Evolutionary conservation across 805 yeast species (phyloP), one percentile per base, ranked within the genome.

Genomic region (Zygoascus tannicola): DNA sequence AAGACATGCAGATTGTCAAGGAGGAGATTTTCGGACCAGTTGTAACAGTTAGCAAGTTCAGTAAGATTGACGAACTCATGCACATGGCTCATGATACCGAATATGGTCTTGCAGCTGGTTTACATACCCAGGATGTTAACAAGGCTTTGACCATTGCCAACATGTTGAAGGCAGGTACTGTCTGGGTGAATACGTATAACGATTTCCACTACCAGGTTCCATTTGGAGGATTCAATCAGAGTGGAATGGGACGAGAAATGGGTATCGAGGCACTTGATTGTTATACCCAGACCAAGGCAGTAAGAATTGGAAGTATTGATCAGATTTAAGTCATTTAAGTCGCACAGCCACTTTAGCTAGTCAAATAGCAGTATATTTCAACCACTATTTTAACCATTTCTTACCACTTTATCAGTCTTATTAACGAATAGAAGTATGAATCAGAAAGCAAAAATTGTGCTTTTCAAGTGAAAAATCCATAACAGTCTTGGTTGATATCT

Each of bases 11-110:
- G 49, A 75, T 85, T 42, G 84, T 80, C 47, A 71, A 73, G 53
- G 95, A 85, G 61, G 95, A 85, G 65, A 84, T 85, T 49, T 85
- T 85, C 62, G 95, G 95, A 14, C 95, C 95, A 7, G 95, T 85
- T 20, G 85, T 81, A 22, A 71, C 79, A n/a, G 68, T 81, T 38
- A 73, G 80, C 48, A 76, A 74, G 62, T 85, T 85, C 65, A 59
- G 67, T 32, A 66, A 77, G 28, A 79, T 76, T 50, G 81, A 76
- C 42, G 90, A 85, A 45, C 94, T 78, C 4, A 50, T 86, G 23
- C 64, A 62, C 47, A 69, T 70, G 50, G 94, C 94, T 49, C 85
- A 85, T 62, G 76, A 75, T 53, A 73, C 86, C n/a, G 74, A 73
- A 44, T 85, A 84, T 58, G 95, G 95, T 4, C 73, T 85, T 43